Evolutionary conservation across 176 grass and related monocot genomes (phyloP), one percentile per base, ranked within the genome.

Genomic region (Ensete ventricosum): DNA sequence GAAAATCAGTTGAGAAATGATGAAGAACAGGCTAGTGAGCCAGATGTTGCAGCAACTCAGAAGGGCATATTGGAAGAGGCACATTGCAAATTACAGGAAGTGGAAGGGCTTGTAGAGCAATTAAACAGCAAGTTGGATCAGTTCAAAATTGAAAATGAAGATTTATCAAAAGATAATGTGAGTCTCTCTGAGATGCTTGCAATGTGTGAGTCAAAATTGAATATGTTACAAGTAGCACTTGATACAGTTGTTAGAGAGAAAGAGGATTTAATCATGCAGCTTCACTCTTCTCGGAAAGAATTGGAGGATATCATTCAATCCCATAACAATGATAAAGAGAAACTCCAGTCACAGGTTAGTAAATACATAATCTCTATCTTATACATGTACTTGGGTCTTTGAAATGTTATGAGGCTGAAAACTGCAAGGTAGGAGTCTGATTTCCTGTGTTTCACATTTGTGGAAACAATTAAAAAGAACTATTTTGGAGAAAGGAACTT

Each of bases 281-380:
- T 50, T 69, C 14, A 50, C 50, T 69, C 8, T 77, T 80, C 81
- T 86, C 58, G 76, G 81, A 80, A 75, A 86, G 49, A 82, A 52
- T 64, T 88, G 11, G 81, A 92, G 78, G 86, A 80, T 48, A 84
- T 93, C 84, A 88, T 92, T 24, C 77, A 87, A 55, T 78, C 60
- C 16, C 53, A 48, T 67, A 57, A 11, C 51, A 58, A 53, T 13
- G 77, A 69, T 69, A 69, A 69, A 34, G 67, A 69, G 14, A 69
- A 69, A 69, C 34, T 69, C 67, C 67, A 69, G 14, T 69, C 34
- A 1, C 67, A 69, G 67, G 67, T 50, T 13, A 50, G 26, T 69
- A 9, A 49, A 9, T 21, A 29, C 26, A 43, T 34, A 29, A 34
- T 14, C 24, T 16, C 34, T 11, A 29, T 17, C 26, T 14, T 67